Conservation (phyloP, 345 rosid genomes). For the Atalantia buxifolia region DNA sequence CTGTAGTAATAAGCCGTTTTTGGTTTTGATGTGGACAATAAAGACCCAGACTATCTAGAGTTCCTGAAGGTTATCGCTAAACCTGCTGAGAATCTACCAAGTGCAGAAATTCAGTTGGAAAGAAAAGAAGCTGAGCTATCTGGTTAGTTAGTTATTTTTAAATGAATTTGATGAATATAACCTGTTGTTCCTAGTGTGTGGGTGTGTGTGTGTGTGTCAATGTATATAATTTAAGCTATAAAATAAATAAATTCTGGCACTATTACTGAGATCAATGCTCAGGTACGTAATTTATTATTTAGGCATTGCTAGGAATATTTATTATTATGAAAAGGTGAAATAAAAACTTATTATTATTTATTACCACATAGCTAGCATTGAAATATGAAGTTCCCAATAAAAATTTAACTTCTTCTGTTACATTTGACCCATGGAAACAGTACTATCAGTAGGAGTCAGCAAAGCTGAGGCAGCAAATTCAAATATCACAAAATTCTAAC, state of each 20-base stretch:
- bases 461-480: conserved; percentile 87
- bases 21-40: not conserved
- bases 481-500: conserved; percentile 84
- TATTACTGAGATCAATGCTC: conserved; percentile 92
- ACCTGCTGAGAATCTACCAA: conserved; percentile 60
- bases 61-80: conserved; percentile 59
- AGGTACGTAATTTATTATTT: conserved; percentile 34
- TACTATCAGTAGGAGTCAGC: conserved; percentile 96
- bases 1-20: not conserved
- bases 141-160: conserved; percentile 32
- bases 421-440: conserved; percentile 23
- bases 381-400: not conserved
- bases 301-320: too few species aligned
- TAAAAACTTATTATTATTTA: too few species aligned
- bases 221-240: too few species aligned
- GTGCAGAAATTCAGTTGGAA: conserved; percentile 60
- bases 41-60: conserved; percentile 66
- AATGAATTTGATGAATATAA: not conserved
- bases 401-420: too few species aligned
- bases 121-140: conserved; percentile 62
- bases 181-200: not conserved
- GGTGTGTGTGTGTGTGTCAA: too few species aligned
- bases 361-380: not conserved
- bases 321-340: too few species aligned
- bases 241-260: conserved; percentile 32